A percentile compares a stretch with the other conserved stretches of the same genome.
These are phyloP conservation scores for Cladosporium phlei DNA, from an alignment of 2,329 filamentous ascomycete genomes.

Conservation along the genomic window DNA sequence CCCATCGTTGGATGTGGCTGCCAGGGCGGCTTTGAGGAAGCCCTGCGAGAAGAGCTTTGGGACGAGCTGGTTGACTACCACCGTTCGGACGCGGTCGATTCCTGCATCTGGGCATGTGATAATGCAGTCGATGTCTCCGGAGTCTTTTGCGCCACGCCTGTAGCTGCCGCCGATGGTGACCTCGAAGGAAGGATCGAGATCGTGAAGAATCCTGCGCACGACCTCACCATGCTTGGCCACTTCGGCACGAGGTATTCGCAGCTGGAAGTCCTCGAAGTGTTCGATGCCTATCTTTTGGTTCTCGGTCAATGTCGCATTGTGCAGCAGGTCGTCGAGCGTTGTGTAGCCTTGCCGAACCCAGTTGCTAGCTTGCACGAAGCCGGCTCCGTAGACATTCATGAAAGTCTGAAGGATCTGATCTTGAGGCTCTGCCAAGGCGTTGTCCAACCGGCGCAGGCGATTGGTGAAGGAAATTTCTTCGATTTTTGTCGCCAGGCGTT, in stretches of 20 bases:
- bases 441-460: slow-evolving; percentile 65
- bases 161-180: slow-evolving; percentile 80
- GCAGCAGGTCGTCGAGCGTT: slow-evolving; percentile 65
- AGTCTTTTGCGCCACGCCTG: slow-evolving; percentile 68
- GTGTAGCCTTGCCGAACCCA: slow-evolving; percentile 74
- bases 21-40: slow-evolving; percentile 68
- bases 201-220: slow-evolving; percentile 55
- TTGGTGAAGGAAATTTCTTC: slow-evolving; percentile 80
- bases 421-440: slow-evolving; percentile 61
- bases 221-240: slow-evolving; percentile 64
- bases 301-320: slow-evolving; percentile 58
- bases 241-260: slow-evolving; percentile 71
- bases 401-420: slow-evolving; percentile 65
- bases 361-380: slow-evolving; percentile 61
- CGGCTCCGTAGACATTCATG: slow-evolving; percentile 74
- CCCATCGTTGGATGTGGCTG: slow-evolving; percentile 51
- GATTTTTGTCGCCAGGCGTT: slow-evolving; percentile 74
- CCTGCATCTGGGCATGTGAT: slow-evolving; percentile 64
- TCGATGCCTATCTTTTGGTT: slow-evolving; percentile 74
- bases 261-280: slow-evolving; percentile 72
- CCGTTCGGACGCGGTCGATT: slow-evolving; percentile 53
- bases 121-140: slow-evolving; percentile 80
- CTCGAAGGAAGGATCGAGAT: slow-evolving; percentile 60
- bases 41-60: slow-evolving; percentile 52
- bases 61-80: slow-evolving; percentile 62